Evolutionary conservation across 257 asterid genomes (phyloP).

Genomic region (Misopates orontium): DNA sequence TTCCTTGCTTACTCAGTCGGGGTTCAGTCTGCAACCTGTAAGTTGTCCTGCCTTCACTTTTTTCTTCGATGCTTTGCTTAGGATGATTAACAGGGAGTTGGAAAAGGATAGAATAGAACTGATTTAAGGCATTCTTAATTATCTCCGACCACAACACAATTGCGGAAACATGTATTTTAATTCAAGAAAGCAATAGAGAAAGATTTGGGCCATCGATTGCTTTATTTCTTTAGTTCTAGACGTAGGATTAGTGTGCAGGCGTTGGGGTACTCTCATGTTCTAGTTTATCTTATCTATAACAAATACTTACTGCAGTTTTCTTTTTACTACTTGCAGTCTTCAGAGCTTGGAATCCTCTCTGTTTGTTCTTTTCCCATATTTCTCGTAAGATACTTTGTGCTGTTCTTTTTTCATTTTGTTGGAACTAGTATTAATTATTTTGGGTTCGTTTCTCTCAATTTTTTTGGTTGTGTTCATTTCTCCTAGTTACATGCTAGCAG

Average conservation of each 20-base stretch:
- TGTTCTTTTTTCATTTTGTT: conserved; percentile 16
- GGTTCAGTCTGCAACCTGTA: too few species aligned
- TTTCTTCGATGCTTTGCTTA: too few species aligned
- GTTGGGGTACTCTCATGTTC: not conserved
- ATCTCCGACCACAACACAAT: too few species aligned
- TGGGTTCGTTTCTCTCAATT: conserved; percentile 7
- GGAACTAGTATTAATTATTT: conserved; percentile 18
- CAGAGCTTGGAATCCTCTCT: conserved; percentile 99
- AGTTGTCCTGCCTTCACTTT: not conserved
- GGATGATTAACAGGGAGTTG: too few species aligned
- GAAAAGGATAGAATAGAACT: too few species aligned
- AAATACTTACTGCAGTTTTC: conserved; percentile 25
- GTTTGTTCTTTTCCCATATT: conserved; percentile 96
- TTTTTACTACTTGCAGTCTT: conserved; percentile 54
- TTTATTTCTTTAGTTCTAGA: too few species aligned
- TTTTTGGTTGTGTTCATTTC: conserved; percentile 30
- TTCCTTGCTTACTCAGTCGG: too few species aligned
- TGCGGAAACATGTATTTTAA: too few species aligned
- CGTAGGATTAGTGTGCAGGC: too few species aligned
- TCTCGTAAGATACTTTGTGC: conserved; percentile 71
- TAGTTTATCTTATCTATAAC: conserved; percentile 12
- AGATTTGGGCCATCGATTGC: too few species aligned
- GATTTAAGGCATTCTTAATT: too few species aligned
- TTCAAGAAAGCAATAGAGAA: too few species aligned
- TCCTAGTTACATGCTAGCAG: conserved; percentile 89